Conservation (phyloP, 129 eudicot genomes). For the Smallanthus sonchifolius region DNA sequence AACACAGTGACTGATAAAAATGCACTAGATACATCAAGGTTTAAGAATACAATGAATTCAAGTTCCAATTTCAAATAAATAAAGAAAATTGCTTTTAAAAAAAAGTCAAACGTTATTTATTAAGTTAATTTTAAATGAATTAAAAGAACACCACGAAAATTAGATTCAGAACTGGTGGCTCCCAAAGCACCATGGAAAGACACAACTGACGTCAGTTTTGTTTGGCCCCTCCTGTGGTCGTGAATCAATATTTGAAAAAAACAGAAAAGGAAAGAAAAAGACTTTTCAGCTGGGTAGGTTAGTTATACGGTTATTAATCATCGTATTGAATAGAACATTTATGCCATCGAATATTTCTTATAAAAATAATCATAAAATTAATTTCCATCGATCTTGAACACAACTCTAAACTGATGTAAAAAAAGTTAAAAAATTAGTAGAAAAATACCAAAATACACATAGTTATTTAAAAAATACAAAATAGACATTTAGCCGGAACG, state of each 20-base stretch:
- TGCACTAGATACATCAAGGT: no score
- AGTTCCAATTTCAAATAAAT: no score
- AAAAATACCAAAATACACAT: no score
- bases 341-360: neutral
- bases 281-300: neutral
- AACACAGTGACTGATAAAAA: no score
- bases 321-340: neutral
- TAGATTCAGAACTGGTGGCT: conserved; percentile 36
- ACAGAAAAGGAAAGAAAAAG: neutral
- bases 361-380: neutral
- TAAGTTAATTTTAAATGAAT: neutral
- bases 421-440: no score
- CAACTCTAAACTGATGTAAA: neutral
- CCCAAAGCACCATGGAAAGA: conserved; percentile 19
- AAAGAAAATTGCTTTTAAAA: no score
- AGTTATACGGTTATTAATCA: neutral
- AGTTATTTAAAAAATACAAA: no score
- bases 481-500: no score
- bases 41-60: no score
- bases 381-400: neutral
- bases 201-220: conserved; percentile 21
- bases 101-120: no score
- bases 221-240: conserved; percentile 13
- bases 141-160: neutral
- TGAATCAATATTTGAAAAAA: neutral